Conservation (phyloP, 768 basidiomycete species). For the Ramaria rubella region DNA sequence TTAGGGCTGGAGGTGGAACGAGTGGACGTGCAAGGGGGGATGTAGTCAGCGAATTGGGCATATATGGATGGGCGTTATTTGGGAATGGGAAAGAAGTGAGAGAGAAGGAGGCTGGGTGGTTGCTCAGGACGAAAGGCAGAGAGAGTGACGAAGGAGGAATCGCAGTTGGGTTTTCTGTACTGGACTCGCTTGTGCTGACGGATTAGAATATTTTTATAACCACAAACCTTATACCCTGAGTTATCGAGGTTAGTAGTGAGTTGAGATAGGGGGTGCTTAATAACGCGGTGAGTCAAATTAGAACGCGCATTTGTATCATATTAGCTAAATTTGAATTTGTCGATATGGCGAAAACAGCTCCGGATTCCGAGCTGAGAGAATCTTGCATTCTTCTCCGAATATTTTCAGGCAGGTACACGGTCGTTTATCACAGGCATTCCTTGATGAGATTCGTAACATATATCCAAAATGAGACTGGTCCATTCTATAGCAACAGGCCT, state of each 20-base stretch:
- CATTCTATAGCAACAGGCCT: neutral
- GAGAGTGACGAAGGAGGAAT: conserved; percentile 92
- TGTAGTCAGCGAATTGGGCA: conserved; percentile 84
- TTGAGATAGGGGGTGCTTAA: too few species aligned
- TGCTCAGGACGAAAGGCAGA: conserved; percentile 84
- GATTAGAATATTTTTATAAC: too few species aligned
- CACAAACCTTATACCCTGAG: too few species aligned
- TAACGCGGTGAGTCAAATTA: too few species aligned
- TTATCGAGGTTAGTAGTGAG: too few species aligned
- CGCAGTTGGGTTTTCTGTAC: conserved; percentile 72
- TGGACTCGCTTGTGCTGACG: conserved; percentile 64
- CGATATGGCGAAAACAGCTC: too few species aligned
- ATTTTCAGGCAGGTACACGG: neutral
- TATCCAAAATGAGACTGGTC: neutral
- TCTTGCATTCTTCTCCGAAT: neutral
- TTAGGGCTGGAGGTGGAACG: conserved; percentile 53
- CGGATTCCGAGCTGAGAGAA: too few species aligned
- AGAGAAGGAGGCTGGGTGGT: conserved; percentile 71
- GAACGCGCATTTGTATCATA: too few species aligned
- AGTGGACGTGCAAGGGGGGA: conserved; percentile 50
- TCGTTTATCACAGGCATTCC: neutral
- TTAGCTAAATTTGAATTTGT: too few species aligned
- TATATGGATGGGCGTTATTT: conserved; percentile 87
- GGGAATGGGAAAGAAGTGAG: conserved; percentile 37
- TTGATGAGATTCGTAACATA: neutral